Conservation (phyloP, 2,329 filamentous ascomycete species). For the Aspergillus sp. region DNA sequence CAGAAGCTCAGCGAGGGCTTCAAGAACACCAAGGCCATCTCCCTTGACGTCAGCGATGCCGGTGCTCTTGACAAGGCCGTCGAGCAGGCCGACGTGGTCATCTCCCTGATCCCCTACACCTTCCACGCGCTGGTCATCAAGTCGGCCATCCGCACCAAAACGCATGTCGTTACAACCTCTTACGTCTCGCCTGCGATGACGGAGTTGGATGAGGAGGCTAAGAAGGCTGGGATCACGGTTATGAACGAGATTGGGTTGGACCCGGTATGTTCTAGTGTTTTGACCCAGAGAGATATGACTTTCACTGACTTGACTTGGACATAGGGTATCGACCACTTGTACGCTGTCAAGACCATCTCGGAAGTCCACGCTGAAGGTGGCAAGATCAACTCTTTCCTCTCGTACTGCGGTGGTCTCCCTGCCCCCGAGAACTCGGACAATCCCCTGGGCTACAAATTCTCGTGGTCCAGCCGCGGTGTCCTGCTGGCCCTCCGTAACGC, state of each 20-base stretch:
- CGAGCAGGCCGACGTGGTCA: conserved; percentile 68
- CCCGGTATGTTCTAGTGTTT: conserved; percentile 7
- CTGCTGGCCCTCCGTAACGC: conserved; percentile 77
- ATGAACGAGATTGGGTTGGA: conserved; percentile 88
- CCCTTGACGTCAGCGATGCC: conserved; percentile 73
- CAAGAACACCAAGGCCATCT: conserved; percentile 64
- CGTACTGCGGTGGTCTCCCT: conserved; percentile 75
- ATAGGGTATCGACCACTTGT: conserved; percentile 43
- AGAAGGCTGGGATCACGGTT: conserved; percentile 88
- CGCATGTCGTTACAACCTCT: conserved; percentile 89
- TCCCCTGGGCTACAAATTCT: conserved; percentile 90
- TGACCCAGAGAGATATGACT: too few species aligned
- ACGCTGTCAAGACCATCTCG: conserved; percentile 77
- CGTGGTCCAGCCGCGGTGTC: conserved; percentile 71
- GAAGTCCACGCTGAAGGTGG: conserved; percentile 40
- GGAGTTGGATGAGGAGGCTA: conserved; percentile 72
- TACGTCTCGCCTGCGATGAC: conserved; percentile 90
- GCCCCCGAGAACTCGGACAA: conserved; percentile 72
- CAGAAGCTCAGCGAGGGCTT: conserved; percentile 66
- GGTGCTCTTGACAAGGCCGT: conserved; percentile 72
- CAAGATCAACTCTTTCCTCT: conserved; percentile 73
- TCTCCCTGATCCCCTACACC: conserved; percentile 83
- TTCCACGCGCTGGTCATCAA: conserved; percentile 86
- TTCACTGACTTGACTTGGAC: too few species aligned
- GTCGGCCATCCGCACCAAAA: conserved; percentile 85